Evolutionary conservation across 768 basidiomycete genomes (phyloP), one percentile per base, ranked within the genome.

Genomic region (Collybiopsis luxurians): DNA sequence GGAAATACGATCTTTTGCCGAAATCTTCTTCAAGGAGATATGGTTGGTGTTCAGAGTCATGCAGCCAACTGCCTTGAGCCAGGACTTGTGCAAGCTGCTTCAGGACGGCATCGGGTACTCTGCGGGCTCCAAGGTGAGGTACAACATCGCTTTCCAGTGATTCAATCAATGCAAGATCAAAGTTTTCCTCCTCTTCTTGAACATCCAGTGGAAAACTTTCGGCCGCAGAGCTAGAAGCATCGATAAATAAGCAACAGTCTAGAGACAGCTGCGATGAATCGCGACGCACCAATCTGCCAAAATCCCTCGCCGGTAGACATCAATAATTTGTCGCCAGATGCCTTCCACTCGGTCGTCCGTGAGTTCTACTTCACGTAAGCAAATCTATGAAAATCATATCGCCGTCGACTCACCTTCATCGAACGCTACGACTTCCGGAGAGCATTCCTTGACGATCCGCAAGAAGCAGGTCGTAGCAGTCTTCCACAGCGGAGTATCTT

Each of bases 401-500:
- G 6, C 31, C 7, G 21, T n/a, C 13, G 17, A 63, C 75, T 49
- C 39, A 87, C 88, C 75, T 56, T 76, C 65, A 17, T 75, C 81
- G 21, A 89, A 67, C 3, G 60, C 60, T 58, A 81, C 72, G 50
- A 92, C 72, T 55, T 79, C 80, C 24, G 67, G 59, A 1, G 81
- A 75, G 61, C 84, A 84, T 57, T 88, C 87, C 56, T 84, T 89
- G 43, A 92, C 86, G 30, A 92, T 79, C 13, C 77, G 76, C 64
- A 95, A 73, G 70, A 92, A 92, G 64, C 79, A 85, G 13, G 78
- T 81, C 2, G 90, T 93, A n/a, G 94, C 95, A 0, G 93, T 95
- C 73, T 95, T 95, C 96, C 96, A 98, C 2, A 99, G 73, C 0
- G 95, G 94, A 21, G 71, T 73, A 64, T 95, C 96, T 53, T 91